phyloP scores from a whole-genome alignment of 208 protist species.

The Zelonia costaricensis region DNA sequence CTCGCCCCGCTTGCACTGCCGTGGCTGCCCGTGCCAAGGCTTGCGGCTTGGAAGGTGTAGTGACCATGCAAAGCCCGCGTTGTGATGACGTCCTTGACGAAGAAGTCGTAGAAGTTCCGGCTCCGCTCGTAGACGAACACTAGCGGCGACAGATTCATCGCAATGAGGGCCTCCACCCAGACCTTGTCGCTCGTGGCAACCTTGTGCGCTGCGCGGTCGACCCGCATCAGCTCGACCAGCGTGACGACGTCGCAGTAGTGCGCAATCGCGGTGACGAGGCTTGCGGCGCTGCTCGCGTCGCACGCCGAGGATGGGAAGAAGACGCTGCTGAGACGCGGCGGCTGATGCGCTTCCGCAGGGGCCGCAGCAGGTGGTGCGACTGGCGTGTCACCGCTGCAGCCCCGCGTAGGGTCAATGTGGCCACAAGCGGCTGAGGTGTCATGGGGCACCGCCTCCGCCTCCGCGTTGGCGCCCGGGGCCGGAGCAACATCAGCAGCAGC shows the following conservation, averaged over 20 bases:
- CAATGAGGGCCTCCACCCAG: conserved; percentile 44
- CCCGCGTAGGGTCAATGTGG: too few relatives aligned
- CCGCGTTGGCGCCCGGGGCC: too few relatives aligned
- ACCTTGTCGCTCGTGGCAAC: conserved; percentile 44
- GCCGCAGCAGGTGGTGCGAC: neutral
- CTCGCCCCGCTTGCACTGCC: conserved; percentile 14
- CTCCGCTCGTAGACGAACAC: conserved; percentile 26
- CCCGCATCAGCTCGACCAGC: conserved; percentile 46
- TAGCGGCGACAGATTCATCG: conserved; percentile 54
- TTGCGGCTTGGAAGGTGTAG: conserved; percentile 53
- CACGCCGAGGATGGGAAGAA: conserved; percentile 13
- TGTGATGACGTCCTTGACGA: conserved; percentile 65
- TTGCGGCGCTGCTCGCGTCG: neutral
- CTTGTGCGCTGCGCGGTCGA: conserved; percentile 32
- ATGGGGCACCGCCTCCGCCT: too few relatives aligned
- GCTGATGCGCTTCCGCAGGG: neutral
- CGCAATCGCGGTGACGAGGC: conserved; percentile 28
- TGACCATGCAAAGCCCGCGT: conserved; percentile 66
- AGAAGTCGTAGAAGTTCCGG: conserved; percentile 58
- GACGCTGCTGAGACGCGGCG: neutral
- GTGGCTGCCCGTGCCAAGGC: conserved; percentile 9
- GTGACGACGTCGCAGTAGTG: conserved; percentile 43
- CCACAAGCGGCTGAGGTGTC: too few relatives aligned
- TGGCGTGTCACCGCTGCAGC: neutral
- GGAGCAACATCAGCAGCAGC: too few relatives aligned